Evolutionary conservation across 108 stramenopile genomes (phyloP).

Genomic region (Pseudonitzschia delicatissima): DNA sequence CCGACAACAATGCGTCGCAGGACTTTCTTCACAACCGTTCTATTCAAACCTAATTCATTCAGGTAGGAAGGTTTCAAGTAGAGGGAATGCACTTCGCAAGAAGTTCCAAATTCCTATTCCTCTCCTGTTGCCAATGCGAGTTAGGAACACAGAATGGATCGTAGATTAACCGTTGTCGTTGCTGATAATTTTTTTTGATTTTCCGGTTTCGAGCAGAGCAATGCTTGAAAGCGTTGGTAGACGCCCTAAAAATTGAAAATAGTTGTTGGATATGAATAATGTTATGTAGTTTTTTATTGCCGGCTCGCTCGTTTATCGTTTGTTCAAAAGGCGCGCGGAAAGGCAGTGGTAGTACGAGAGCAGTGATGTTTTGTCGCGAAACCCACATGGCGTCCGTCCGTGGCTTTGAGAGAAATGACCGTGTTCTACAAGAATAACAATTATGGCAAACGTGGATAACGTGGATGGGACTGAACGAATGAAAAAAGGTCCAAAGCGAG

Average conservation of each 20-base stretch:
- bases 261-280: neutral
- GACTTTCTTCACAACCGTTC: neutral
- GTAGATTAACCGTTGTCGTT: conserved; percentile 1
- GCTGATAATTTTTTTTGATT: conserved; percentile 6
- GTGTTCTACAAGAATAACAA: too few relatives aligned
- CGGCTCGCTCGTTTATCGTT: neutral
- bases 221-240: neutral
- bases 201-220: conserved; percentile 9
- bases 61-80: too few relatives aligned
- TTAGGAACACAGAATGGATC: neutral
- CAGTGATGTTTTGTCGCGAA: too few relatives aligned
- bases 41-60: neutral
- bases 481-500: too few relatives aligned
- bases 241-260: conserved; percentile 6
- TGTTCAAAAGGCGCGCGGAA: conserved; percentile 5
- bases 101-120: too few relatives aligned
- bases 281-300: neutral
- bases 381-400: too few relatives aligned
- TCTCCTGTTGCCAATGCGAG: neutral
- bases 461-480: too few relatives aligned
- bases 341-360: neutral
- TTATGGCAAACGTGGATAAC: too few relatives aligned
- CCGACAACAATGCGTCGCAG: neutral
- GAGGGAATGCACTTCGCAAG: too few relatives aligned
- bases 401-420: too few relatives aligned